Percentiles rank a stretch among this genome's conserved stretches.
phyloP scores from a whole-genome alignment of 192 early-diverging fungal species.

The Ambispora gerdemannii region DNA sequence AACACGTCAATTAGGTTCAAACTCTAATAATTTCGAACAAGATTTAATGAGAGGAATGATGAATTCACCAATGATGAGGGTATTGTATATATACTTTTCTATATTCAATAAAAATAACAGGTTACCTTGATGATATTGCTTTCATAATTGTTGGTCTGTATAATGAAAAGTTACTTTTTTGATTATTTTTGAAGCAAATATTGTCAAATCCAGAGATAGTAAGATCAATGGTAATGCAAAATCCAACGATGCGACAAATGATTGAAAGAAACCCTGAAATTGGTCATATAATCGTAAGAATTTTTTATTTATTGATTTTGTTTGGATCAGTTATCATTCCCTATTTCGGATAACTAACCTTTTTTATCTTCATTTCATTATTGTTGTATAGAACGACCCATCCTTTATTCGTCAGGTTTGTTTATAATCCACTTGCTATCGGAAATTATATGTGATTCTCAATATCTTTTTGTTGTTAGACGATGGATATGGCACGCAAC shows the following conservation, averaged over 20 bases:
- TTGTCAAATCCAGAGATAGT: slow-evolving; percentile 52
- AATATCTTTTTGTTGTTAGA: slow-evolving; percentile 28
- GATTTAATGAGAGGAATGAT: slow-evolving; percentile 38
- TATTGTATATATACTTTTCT: slow-evolving; percentile 18
- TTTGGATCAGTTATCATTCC: too few relatives aligned
- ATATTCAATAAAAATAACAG: not conserved
- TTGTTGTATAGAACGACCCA: slow-evolving; percentile 48
- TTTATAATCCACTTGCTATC: too few relatives aligned
- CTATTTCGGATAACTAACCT: too few relatives aligned
- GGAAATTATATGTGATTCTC: too few relatives aligned
- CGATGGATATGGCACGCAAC: slow-evolving; percentile 51
- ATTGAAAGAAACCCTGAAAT: slow-evolving; percentile 63
- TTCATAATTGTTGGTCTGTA: too few relatives aligned
- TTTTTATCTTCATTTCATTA: too few relatives aligned
- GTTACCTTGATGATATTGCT: too few relatives aligned
- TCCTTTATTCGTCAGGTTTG: slow-evolving; percentile 57
- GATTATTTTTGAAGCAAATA: slow-evolving; percentile 32
- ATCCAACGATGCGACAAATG: slow-evolving; percentile 55
- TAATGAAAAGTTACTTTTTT: too few relatives aligned
- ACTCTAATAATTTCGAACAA: slow-evolving; percentile 20
- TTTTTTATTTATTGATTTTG: not conserved
- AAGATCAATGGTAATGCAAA: slow-evolving; percentile 59
- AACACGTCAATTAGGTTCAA: too few relatives aligned
- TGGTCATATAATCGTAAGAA: slow-evolving; percentile 48
- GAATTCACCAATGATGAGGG: slow-evolving; percentile 44